Percentiles rank a stretch among this genome's conserved stretches.
These are phyloP conservation scores for Colletotrichum lindemuthianum DNA, from an alignment of 2,329 filamentous ascomycete genomes.

Conservation along the genomic window DNA sequence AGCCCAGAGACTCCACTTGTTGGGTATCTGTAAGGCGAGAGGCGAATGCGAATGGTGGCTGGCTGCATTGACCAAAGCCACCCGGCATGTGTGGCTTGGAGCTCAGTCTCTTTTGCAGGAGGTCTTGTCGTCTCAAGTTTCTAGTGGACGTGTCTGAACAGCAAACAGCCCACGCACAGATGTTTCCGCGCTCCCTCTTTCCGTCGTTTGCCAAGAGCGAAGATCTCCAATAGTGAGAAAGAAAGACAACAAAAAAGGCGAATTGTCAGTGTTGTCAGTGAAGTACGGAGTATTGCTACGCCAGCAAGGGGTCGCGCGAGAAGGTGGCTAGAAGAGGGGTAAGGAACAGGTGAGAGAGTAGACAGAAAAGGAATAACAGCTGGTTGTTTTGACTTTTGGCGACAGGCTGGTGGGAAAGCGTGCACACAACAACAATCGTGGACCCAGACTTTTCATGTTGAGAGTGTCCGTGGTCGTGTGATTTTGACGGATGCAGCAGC, in stretches of 20 bases:
- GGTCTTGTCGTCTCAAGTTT: conserved; percentile 20
- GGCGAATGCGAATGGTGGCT: background rate
- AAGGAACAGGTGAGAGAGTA: background rate
- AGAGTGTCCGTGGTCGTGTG: background rate
- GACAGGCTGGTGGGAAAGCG: background rate
- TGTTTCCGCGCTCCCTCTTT: background rate
- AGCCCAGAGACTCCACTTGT: too few species aligned
- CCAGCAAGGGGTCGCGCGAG: background rate
- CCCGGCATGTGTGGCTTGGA: conserved; percentile 1
- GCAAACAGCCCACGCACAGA: conserved; percentile 8
- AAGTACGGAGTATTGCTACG: background rate
- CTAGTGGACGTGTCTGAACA: conserved; percentile 8
- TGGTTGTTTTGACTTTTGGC: background rate
- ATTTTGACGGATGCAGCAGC: conserved; percentile 3
- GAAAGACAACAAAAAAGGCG: background rate
- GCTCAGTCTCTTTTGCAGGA: background rate
- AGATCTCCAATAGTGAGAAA: background rate
- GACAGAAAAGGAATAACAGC: too few species aligned
- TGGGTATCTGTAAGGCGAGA: background rate
- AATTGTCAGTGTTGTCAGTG: background rate
- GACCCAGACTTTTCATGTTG: background rate
- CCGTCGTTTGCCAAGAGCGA: background rate
- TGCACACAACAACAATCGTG: background rate
- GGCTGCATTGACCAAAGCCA: conserved; percentile 29
- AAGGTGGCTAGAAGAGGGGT: conserved; percentile 17